Evolutionary conservation across 2,329 filamentous ascomycete genomes (phyloP), one percentile per base, ranked within the genome.

Genomic region (Tolypocladium album): DNA sequence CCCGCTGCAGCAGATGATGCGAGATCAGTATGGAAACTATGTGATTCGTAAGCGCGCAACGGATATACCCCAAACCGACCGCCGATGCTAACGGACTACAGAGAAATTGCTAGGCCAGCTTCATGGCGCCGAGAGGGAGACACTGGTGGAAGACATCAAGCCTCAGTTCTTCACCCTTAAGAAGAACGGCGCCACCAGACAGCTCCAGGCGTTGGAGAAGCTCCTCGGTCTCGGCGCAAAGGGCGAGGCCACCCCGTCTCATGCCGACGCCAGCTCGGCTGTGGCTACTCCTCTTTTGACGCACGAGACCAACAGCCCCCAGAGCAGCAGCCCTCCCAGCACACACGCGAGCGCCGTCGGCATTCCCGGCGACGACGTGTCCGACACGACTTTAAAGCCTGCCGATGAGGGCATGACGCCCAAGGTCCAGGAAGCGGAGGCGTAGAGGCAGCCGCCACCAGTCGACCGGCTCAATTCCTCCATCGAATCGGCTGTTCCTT

Each of bases 1-100:
- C 60, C 84, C 86, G n/a, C 76, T 97, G 43, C 81, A 88, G 63
- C 79, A 82, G 27, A 81, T 97, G 75, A 92, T 97, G 81, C 89
- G 88, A 64, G 93, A 99, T 70, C 88, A 90, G 64, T 97, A 88
- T 71, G 94, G 90, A 62, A 99, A 99, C 73, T 99, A 97, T 71
- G 93, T 97, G 7, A 88, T 97, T 63, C 93, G 92, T 96, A 84
- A 85, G 91, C 73, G 15, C 11, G 4, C 13, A 27, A 34, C 13
- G 52, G 5, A 22, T 12, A n/a, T 8, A 27, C 3, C 5, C 13
- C 12, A 20, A 24, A 40, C 20, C 20, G 39, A 4, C 17, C 20
- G 43, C 40, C 47, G 27, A 71, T 63, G 70, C 71, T 71, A 61
- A 74, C 62, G 27, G 20, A 13, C 27, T 27, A 39, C 70, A 95